Base-by-base conservation (phyloP, 139 green algal genomes). In the Microglena sp. region DNA sequence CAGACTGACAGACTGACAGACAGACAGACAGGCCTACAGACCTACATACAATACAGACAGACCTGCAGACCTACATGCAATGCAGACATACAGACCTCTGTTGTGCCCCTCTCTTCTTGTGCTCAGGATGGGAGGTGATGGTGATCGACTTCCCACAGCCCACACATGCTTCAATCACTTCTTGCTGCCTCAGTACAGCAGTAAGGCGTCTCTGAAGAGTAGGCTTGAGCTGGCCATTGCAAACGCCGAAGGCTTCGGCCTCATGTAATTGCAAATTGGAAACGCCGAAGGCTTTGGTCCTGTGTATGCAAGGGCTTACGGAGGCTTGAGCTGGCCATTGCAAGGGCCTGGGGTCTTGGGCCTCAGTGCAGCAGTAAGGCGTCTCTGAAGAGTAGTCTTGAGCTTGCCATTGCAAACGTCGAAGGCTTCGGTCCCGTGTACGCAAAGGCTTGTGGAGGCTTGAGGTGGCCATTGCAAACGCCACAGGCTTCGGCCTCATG, bases 91-190 rank as follows among this genome's bases (percentile, higher is more conserved):
- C n/a, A n/a, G n/a, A n/a, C n/a, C n/a, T n/a, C n/a, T n/a, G n/a
- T n/a, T n/a, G n/a, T n/a, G n/a, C n/a, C n/a, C n/a, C n/a, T n/a
- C n/a, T n/a, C n/a, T n/a, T n/a, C n/a, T n/a, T n/a, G n/a, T n/a
- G n/a, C n/a, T n/a, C n/a, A n/a, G 67, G 5, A 73, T 73, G 67
- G 67, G 67, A 5, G 67, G 67, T 26, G 67, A 88, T 67, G 72
- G 55, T 8, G 75, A 83, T 31, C 71, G 83, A 1, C 76, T 92
- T 60, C 90, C 90, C 26, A 92, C 88, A 1, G 85, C 88, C 0
- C 89, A 96, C 77, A 96, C 90, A 22, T 96, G 90, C 81, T 96
- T 96, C 84, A 96, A 96, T 73, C 72, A 86, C 62, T 75, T 96
- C 64, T 74, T 96, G 55, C 71, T 96, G 68, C 44, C 53, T 43